These are phyloP conservation scores for Theobroma cacao DNA, from an alignment of 345 rosid genomes.

Conservation along the genomic window DNA sequence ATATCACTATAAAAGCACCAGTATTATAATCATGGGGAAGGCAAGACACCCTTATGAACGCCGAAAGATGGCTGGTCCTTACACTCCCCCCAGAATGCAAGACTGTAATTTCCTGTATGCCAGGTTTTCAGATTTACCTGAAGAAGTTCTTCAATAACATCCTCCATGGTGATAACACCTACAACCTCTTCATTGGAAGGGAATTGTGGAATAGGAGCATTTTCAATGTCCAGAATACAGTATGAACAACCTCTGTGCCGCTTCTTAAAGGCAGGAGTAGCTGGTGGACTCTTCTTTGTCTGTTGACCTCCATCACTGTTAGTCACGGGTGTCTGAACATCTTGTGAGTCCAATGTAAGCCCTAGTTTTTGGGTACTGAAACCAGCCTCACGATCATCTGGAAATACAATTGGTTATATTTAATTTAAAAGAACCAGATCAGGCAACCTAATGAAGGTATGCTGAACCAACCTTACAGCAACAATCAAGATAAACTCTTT, in stretches of 20 bases:
- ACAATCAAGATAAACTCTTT: slow-evolving; percentile 8
- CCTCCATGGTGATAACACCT: slow-evolving; percentile 95
- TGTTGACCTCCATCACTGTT: slow-evolving; percentile 43
- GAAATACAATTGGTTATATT: slow-evolving; percentile 2
- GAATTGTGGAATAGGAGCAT: slow-evolving; percentile 63
- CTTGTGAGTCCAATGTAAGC: slow-evolving; percentile 35
- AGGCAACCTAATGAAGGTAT: slow-evolving; percentile 7
- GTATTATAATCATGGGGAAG: slow-evolving; percentile 1
- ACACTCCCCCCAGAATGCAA: background rate
- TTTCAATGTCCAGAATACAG: slow-evolving; percentile 87
- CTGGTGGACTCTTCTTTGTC: slow-evolving; percentile 45
- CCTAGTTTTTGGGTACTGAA: slow-evolving; percentile 21
- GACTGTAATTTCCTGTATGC: background rate
- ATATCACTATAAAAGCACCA: background rate
- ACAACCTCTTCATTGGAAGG: slow-evolving; percentile 71
- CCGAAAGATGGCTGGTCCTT: background rate
- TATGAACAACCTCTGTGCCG: slow-evolving; percentile 84
- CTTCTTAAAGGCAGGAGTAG: slow-evolving; percentile 71
- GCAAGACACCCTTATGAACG: background rate
- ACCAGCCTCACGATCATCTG: slow-evolving; percentile 27
- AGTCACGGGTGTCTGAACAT: slow-evolving; percentile 26
- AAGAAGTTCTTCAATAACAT: slow-evolving; percentile 97
- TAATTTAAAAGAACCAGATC: slow-evolving; percentile 9
- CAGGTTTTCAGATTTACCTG: slow-evolving; percentile 48
- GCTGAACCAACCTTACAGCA: slow-evolving; percentile 3